A percentile compares a stretch with the other conserved stretches of the same genome.
Conservation (phyloP, 495 filamentous ascomycete species). For the Talaromyces liani region DNA sequence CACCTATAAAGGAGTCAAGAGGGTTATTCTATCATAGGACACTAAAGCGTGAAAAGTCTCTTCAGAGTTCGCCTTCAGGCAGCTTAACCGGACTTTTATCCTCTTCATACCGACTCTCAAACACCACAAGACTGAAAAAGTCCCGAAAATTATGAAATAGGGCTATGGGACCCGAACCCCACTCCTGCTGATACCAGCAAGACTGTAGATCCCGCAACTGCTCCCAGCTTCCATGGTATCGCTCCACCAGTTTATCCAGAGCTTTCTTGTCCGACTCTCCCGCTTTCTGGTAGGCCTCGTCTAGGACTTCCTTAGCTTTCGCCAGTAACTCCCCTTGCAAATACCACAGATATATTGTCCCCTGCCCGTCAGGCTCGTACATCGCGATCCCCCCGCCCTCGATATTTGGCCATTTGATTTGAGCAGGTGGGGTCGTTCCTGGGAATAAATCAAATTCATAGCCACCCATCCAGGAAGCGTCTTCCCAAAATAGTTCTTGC, state of each 20-base stretch:
- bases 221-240: conserved; percentile 6
- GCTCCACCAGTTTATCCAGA: neutral
- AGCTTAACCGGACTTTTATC: conserved; percentile 1
- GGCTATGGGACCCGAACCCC: neutral
- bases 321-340: neutral
- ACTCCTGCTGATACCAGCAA: conserved; percentile 4
- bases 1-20: no score
- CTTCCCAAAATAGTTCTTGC: neutral
- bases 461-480: neutral
- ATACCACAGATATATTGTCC: conserved; percentile 4
- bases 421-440: neutral
- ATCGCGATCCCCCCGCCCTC: neutral
- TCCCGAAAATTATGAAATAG: conserved; percentile 4
- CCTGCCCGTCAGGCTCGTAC: neutral
- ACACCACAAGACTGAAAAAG: conserved; percentile 4
- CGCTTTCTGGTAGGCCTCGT: neutral
- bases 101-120: conserved; percentile 5
- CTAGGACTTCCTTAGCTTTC: neutral
- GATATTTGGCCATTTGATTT: neutral
- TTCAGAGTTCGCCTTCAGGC: neutral
- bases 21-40: no score
- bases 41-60: neutral
- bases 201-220: neutral
- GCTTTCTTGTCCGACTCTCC: neutral
- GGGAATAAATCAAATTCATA: conserved; percentile 1